A percentile compares a stretch with the other conserved stretches of the same genome.
phyloP scores from a whole-genome alignment of 2,329 filamentous ascomycete genomes.

The Talaromyces sp. region DNA sequence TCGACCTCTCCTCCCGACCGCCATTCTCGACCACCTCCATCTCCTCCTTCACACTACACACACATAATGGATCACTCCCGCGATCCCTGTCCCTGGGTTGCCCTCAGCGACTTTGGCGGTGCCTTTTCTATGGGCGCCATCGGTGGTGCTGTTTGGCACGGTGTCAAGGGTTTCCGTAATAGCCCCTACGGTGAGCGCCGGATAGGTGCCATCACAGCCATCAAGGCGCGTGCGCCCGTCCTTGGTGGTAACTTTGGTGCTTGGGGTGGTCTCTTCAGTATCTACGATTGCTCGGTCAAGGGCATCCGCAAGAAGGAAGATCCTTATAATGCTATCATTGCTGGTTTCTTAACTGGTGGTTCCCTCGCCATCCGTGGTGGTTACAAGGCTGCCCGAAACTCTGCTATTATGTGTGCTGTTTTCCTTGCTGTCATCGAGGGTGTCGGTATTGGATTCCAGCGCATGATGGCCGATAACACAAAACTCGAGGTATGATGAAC shows the following conservation, averaged over 20 bases:
- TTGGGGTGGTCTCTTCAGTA: constrained; percentile 94
- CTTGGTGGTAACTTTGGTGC: constrained; percentile 97
- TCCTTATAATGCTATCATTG: constrained; percentile 96
- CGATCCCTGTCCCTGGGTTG: constrained; percentile 55
- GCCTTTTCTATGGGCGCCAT: constrained; percentile 92
- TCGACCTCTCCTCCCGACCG: neutral
- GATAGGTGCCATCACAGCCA: constrained; percentile 92
- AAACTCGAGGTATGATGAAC: constrained; percentile 65
- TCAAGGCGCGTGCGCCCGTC: constrained; percentile 95
- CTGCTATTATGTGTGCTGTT: constrained; percentile 92
- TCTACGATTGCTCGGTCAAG: constrained; percentile 96
- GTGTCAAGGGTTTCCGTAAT: constrained; percentile 91
- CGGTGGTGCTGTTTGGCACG: constrained; percentile 88
- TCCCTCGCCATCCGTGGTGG: constrained; percentile 89
- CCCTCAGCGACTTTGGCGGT: constrained; percentile 95
- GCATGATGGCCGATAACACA: constrained; percentile 88
- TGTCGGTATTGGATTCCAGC: constrained; percentile 91
- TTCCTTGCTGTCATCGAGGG: constrained; percentile 95
- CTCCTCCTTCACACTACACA: neutral
- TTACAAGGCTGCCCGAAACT: constrained; percentile 87
- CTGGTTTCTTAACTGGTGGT: constrained; percentile 94
- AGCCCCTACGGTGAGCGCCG: constrained; percentile 89
- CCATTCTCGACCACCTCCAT: neutral
- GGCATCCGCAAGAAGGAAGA: constrained; percentile 94
- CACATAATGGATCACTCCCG: constrained; percentile 21